Evolutionary conservation across 2,329 filamentous ascomycete genomes (phyloP).

Genomic region (Lachnum nothofagi): DNA sequence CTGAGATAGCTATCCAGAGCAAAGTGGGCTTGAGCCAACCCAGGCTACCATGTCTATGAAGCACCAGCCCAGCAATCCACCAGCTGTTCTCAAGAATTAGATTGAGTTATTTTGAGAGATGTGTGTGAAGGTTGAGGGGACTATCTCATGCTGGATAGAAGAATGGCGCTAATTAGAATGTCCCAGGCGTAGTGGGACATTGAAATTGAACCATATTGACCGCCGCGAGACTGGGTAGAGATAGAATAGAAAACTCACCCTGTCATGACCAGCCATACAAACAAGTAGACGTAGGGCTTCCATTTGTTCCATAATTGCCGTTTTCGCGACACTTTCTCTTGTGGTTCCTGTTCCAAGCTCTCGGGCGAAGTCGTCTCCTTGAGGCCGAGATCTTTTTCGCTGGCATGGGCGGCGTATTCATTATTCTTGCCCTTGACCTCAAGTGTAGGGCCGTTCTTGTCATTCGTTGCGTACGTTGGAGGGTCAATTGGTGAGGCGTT

Average conservation of each 20-base stretch:
- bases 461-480: constrained; percentile 7
- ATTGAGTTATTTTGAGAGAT: no score
- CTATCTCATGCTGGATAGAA: not conserved
- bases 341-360: constrained; percentile 3
- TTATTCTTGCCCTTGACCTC: constrained; percentile 10
- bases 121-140: not conserved
- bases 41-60: constrained; percentile 60
- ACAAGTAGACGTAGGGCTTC: constrained; percentile 8
- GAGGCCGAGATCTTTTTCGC: constrained; percentile 12
- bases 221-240: not conserved
- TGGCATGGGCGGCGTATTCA: constrained; percentile 2
- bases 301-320: constrained; percentile 6
- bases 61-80: constrained; percentile 61
- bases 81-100: constrained; percentile 11
- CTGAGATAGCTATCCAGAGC: constrained; percentile 67
- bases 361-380: constrained; percentile 2
- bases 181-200: not conserved
- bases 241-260: constrained; percentile 4
- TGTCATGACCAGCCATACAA: constrained; percentile 11
- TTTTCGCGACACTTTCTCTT: not conserved
- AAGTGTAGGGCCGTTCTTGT: not conserved
- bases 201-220: no score
- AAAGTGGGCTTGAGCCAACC: constrained; percentile 85
- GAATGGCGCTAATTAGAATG: not conserved
- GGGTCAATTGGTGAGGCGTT: not conserved